A percentile compares a stretch with the other conserved stretches of the same genome.
phyloP scores from a whole-genome alignment of 2,329 filamentous ascomycete genomes.

The Hypoxylon sp. region DNA sequence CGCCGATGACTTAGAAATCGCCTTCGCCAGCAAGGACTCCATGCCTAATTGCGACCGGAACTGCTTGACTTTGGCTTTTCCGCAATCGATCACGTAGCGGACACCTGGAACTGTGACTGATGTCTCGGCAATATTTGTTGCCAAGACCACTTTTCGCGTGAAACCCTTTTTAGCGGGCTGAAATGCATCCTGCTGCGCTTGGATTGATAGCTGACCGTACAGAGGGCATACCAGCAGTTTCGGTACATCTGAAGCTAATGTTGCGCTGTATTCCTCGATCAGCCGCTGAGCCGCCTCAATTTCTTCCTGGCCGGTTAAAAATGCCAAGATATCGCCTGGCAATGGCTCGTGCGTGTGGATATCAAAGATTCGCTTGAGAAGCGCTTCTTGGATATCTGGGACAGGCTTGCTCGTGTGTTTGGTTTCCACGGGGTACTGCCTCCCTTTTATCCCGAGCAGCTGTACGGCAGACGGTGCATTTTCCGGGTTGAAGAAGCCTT shows the following conservation, averaged over 20 bases:
- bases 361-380: constrained; percentile 84
- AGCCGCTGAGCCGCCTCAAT: constrained; percentile 85
- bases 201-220: constrained; percentile 89
- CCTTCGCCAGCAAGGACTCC: constrained; percentile 89
- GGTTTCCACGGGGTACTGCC: constrained; percentile 86
- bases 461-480: constrained; percentile 47
- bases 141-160: constrained; percentile 89
- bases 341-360: constrained; percentile 89
- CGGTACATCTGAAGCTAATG: constrained; percentile 79
- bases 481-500: constrained; percentile 73
- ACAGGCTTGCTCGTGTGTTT: constrained; percentile 80
- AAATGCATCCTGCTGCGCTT: constrained; percentile 89
- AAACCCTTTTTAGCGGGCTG: constrained; percentile 75
- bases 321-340: constrained; percentile 94
- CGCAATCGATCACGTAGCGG: constrained; percentile 89
- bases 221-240: constrained; percentile 80
- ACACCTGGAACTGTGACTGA: constrained; percentile 96
- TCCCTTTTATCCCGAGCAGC: constrained; percentile 79
- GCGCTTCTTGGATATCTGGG: constrained; percentile 82
- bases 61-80: constrained; percentile 94
- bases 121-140: constrained; percentile 98
- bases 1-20: constrained; percentile 92
- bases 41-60: constrained; percentile 87
- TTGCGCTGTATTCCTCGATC: constrained; percentile 81
- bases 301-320: constrained; percentile 91